Evolutionary conservation across 805 yeast genomes (phyloP), one percentile per base, ranked within the genome.

Genomic region (Kazachstania africana): DNA sequence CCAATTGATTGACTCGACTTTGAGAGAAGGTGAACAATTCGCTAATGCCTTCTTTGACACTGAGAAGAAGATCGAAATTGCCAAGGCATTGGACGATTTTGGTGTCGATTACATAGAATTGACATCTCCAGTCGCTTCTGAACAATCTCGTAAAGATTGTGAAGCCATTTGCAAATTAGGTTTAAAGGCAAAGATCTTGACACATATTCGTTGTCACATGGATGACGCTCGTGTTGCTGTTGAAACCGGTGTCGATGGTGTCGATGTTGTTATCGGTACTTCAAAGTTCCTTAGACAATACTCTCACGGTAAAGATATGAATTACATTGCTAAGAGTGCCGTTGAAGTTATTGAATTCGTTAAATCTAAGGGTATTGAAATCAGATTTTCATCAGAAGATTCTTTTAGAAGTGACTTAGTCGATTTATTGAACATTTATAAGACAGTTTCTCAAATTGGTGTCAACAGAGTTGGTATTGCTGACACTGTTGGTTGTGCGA

Each of bases 401-500:
- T 84, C 95, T 10, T 88, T 88, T 73, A 79, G 98, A 63, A 80
- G 94, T 27, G 97, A 88, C 60, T 75, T 88, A 47, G 97, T 88
- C 36, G 98, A 88, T 55, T 67, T 88, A 55, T 73, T 88, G 53
- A 88, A 88, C 66, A 91, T 88, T 45, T 88, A 88, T 69, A 80
- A 85, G 60, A 85, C 96, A 19, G 98, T 88, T 42, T 93, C 83
- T 66, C 83, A 84, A 65, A 84, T 88, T 49, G 98, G 98, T 52
- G 98, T 88, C 41, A 82, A 91, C 69, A 76, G 98, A 61, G 95
- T 88, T 35, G 98, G 98, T 65, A 88, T 88, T 62, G 98, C 98
- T 42, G 98, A 88, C 60, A 88, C 98, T 21, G 98, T 88, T 36
- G 98, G 98, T 27, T 81, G 97, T 60, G 98, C 98, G 42, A 88